phyloP scores from a whole-genome alignment of 768 basidiomycete genomes.

The Tubosaeta sp. region DNA sequence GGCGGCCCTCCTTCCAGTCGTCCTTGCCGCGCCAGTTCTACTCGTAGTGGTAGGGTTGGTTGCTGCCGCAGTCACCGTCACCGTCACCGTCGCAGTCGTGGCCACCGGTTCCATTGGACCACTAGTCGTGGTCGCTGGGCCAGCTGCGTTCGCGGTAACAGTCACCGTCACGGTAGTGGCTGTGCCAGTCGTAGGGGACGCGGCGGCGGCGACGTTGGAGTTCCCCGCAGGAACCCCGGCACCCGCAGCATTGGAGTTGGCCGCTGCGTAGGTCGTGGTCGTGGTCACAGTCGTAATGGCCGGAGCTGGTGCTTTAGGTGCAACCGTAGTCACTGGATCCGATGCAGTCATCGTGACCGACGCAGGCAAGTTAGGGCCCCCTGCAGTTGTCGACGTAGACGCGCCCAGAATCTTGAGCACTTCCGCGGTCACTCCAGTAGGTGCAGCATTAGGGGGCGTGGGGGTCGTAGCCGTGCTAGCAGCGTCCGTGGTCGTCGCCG shows the following conservation, averaged over 20 bases:
- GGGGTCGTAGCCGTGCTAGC: background rate
- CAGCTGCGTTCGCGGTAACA: background rate
- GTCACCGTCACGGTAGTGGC: background rate
- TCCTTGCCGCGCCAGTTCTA: no score
- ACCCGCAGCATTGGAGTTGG: background rate
- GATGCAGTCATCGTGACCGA: background rate
- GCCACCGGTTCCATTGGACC: no score
- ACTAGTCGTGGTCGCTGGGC: background rate
- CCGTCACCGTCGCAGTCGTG: no score
- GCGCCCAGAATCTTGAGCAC: background rate
- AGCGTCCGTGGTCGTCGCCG: background rate
- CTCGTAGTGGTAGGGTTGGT: no score
- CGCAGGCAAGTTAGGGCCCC: background rate
- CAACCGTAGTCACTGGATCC: background rate
- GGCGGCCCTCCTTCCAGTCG: no score
- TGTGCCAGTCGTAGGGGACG: background rate
- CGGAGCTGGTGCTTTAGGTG: background rate
- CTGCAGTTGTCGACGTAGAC: background rate
- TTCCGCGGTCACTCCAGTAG: background rate
- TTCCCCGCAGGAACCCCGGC: no score
- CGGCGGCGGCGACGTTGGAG: background rate
- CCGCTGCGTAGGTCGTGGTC: background rate
- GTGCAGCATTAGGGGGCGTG: background rate
- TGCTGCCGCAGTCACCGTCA: no score
- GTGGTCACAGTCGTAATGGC: background rate